Evolutionary conservation across 257 asterid genomes (phyloP).

Genomic region (Agastache rugosa): DNA sequence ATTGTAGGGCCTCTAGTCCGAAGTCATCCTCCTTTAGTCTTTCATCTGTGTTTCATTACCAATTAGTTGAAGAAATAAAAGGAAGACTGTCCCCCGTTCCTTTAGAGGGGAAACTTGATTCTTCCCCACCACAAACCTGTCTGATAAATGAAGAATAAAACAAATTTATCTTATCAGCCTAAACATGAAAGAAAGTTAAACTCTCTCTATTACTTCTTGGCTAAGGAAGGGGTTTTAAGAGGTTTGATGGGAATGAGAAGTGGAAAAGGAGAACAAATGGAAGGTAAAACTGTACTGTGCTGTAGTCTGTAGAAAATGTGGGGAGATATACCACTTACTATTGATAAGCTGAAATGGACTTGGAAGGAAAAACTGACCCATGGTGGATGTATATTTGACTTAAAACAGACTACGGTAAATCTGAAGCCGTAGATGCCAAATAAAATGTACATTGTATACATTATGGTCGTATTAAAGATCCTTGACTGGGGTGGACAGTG

Average conservation of each 20-base stretch:
- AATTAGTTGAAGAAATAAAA: too few species aligned
- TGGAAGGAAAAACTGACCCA: constrained; percentile 11
- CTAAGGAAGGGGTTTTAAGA: not conserved
- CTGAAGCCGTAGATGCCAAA: not conserved
- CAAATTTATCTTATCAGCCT: not conserved
- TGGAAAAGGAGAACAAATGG: not conserved
- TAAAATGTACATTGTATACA: not conserved
- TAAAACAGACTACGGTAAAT: not conserved
- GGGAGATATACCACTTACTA: not conserved
- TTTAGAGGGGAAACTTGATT: not conserved
- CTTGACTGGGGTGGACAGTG: constrained; percentile 14
- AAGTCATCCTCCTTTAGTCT: not conserved
- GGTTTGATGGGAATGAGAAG: not conserved
- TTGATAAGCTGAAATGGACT: constrained; percentile 1
- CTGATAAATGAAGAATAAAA: not conserved
- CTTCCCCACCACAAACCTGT: not conserved
- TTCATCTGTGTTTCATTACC: too few species aligned
- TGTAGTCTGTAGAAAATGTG: constrained; percentile 6
- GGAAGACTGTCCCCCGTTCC: not conserved
- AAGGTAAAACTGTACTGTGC: not conserved
- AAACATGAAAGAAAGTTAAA: not conserved
- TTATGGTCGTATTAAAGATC: constrained; percentile 6
- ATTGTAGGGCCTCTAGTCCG: not conserved
- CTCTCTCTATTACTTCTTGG: not conserved
- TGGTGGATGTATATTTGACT: constrained; percentile 11